Evolutionary conservation across 768 basidiomycete genomes (phyloP), one percentile per base, ranked within the genome.

Genomic region (Pleurotus cornucopiae): DNA sequence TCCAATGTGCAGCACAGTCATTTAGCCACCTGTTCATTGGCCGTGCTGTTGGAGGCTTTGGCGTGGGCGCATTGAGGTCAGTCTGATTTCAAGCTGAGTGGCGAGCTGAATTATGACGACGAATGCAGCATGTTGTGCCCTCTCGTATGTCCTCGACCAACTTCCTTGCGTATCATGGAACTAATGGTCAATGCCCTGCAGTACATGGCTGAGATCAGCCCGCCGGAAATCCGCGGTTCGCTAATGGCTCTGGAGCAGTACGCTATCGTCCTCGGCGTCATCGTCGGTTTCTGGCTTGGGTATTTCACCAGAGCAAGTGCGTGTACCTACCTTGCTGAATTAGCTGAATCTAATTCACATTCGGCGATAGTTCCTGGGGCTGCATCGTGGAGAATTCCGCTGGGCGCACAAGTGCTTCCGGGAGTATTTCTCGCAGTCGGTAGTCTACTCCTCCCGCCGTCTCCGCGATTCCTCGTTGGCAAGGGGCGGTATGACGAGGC

Each of bases 191-290:
- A 41, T 39, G 73, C 91, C n/a, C 83, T 83, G 0, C 71, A 91
- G 20, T 92, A 91, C 68, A 90, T 91, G 77, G 84, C 89, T 1
- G 90, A 93, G 70, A 93, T 93, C 51, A 86, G 86, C 58, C 81
- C 89, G 7, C 89, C 90, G 0, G 89, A 91, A 67, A 76, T 87
- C 0, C 79, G 91, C 13, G 90, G 90, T 7, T 89, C 89, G 0
- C 77, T 93, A 16, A 77, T 91, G 70, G 84, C 89, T 1, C 73
- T 93, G 2, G 90, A 93, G 62, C 90, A 92, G 57, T 78, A 91
- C 43, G 82, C 86, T 16, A 93, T 93, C 49, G 89, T 92, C 12
- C 70, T 87, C 0, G 91, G 90, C 2, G 89, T 91, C 4, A 89
- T 93, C 0, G 70, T 89, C 12, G 90, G 90, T 2, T 93, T 92